Base-by-base conservation (phyloP, 2,329 filamentous ascomycete species). In the Sphaerulina musiva region DNA sequence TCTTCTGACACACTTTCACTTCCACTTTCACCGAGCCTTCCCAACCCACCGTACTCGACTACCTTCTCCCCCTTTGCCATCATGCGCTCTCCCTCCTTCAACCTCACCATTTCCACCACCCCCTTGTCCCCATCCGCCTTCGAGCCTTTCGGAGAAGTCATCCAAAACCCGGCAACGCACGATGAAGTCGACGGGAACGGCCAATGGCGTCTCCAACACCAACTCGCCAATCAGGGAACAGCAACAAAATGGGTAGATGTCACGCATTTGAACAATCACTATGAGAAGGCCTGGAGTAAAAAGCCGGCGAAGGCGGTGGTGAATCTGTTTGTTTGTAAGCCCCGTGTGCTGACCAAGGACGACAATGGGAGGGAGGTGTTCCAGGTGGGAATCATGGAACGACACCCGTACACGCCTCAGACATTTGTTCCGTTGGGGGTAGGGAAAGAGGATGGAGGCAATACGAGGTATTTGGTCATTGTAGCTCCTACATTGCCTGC, bases 391-490 rank as follows among this genome's bases (percentile, higher is more conserved):
- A 81, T 95, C 54, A 80, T 97, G 31, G 93, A 98, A 71, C 80
- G 93, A 39, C 93, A 98, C 71, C 92, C 93, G 0, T 97, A 84
- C 72, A 97, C 93, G 1, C 88, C 88, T 1, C 93, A 98, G 74
- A 95, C 90, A 0, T 97, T 98, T 71, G 80, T 88, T 42, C 93
- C 93, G 0, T 75, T 96, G 48, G 80, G 81, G 36, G 64, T 84
- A 29, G 75, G 72, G 1, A 63, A 72, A 9, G 72, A 73, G n/a
- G 72, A 77, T 50, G 34, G 2, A 11, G 62, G 61, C 51, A 64
- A 70, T 50, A 75, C 76, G 9, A 73, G 76, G 20, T 96, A 92
- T 69, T 80, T 98, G 26, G 87, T 97, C 57, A 82, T 97, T 60
- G 92, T 97, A 17, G 92, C 92, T 14, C 91, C 92, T 0, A 89